Percentiles rank a stretch among this genome's conserved stretches.
phyloP scores from a whole-genome alignment of 768 basidiomycete genomes.

The Mycena albidolilacea region DNA sequence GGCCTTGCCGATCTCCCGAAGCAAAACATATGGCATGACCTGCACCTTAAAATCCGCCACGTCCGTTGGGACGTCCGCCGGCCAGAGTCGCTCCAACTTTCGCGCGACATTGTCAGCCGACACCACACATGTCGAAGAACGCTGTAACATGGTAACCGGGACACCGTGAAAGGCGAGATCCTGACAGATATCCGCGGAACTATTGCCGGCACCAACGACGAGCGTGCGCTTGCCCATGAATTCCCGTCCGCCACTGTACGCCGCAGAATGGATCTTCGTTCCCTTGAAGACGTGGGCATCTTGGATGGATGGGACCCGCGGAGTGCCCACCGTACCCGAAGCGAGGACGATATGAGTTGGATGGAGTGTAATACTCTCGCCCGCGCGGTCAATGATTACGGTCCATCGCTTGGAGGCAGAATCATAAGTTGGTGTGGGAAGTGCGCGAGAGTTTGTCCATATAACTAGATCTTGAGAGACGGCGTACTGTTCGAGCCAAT shows the following conservation, averaged over 20 bases:
- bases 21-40: slow-evolving; percentile 21
- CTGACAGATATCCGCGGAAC: slow-evolving; percentile 55
- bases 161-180: slow-evolving; percentile 53
- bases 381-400: slow-evolving; percentile 49
- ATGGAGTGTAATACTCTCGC: slow-evolving; percentile 47
- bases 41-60: slow-evolving; percentile 43
- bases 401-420: slow-evolving; percentile 49
- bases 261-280: slow-evolving; percentile 48
- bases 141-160: slow-evolving; percentile 58
- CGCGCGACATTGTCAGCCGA: slow-evolving; percentile 15
- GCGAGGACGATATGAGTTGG: slow-evolving; percentile 60
- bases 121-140: slow-evolving; percentile 55
- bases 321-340: slow-evolving; percentile 53
- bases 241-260: slow-evolving; percentile 45
- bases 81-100: slow-evolving; percentile 25
- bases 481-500: slow-evolving; percentile 61
- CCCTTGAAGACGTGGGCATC: slow-evolving; percentile 50
- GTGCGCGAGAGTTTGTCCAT: slow-evolving; percentile 55
- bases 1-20: slow-evolving; percentile 22
- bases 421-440: slow-evolving; percentile 54
- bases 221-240: slow-evolving; percentile 53
- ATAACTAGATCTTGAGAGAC: slow-evolving; percentile 57
- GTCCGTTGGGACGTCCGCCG: slow-evolving; percentile 41
- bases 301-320: slow-evolving; percentile 48
- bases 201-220: slow-evolving; percentile 59